phyloP scores from a whole-genome alignment of 2,329 filamentous ascomycete species.

The Dothiorella sarmentorum region DNA sequence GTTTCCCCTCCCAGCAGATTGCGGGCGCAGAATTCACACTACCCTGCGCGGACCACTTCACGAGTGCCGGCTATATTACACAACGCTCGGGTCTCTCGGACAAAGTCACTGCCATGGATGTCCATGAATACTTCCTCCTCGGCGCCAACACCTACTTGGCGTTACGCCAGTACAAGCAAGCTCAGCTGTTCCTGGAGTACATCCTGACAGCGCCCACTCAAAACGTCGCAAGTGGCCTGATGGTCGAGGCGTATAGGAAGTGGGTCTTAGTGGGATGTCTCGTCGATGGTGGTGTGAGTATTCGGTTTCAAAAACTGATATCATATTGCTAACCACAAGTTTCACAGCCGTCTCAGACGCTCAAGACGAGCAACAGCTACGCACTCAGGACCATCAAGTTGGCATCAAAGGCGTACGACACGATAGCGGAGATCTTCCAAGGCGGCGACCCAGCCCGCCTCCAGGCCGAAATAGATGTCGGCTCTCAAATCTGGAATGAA shows the following conservation, averaged over 20 bases:
- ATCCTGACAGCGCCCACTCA: slow-evolving; percentile 65
- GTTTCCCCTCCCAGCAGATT: slow-evolving; percentile 52
- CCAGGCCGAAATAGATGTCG: slow-evolving; percentile 60
- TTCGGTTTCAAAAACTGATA: not conserved
- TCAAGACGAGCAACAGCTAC: slow-evolving; percentile 52
- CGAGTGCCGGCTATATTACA: slow-evolving; percentile 59
- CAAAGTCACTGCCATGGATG: slow-evolving; percentile 48
- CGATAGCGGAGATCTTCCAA: slow-evolving; percentile 67
- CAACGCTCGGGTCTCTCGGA: slow-evolving; percentile 55
- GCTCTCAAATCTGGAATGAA: slow-evolving; percentile 58
- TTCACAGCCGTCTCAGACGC: slow-evolving; percentile 47
- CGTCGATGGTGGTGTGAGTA: slow-evolving; percentile 58
- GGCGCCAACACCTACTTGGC: slow-evolving; percentile 49
- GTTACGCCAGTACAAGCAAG: slow-evolving; percentile 40
- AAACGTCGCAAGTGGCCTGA: slow-evolving; percentile 66
- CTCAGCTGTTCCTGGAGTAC: slow-evolving; percentile 46
- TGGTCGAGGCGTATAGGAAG: slow-evolving; percentile 88
- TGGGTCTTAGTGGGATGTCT: slow-evolving; percentile 79
- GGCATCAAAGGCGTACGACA: slow-evolving; percentile 66
- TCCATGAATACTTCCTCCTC: slow-evolving; percentile 55
- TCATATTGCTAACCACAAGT: not conserved
- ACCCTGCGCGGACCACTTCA: slow-evolving; percentile 39
- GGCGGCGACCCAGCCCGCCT: slow-evolving; percentile 57
- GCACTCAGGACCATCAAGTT: slow-evolving; percentile 57
- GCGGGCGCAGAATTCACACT: slow-evolving; percentile 36